Percentiles rank a stretch among this genome's conserved stretches.
Conservation (phyloP, 2,329 filamentous ascomycete genomes). For the Aspergillus niger region DNA sequence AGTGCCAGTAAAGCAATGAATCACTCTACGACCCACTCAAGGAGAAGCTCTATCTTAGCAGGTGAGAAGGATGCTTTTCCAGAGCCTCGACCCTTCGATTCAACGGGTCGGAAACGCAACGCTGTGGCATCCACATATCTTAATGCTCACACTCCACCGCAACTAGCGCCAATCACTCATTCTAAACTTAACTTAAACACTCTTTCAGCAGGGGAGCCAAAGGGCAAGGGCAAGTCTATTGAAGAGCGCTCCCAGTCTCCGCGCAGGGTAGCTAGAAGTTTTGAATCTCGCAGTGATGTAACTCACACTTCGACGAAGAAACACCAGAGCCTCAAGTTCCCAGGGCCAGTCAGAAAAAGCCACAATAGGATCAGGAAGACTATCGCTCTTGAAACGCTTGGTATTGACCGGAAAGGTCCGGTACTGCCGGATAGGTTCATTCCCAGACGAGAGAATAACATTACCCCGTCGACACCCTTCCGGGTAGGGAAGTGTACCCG, state of each 20-base stretch:
- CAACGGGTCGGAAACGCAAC: slow-evolving; percentile 1
- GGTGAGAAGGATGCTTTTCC: neutral
- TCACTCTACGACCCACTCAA: slow-evolving; percentile 26
- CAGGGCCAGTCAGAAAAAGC: slow-evolving; percentile 14
- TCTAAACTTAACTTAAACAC: slow-evolving; percentile 7
- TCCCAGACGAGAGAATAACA: slow-evolving; percentile 47
- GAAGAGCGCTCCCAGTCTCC: neutral
- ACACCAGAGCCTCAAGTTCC: neutral
- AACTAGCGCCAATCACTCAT: slow-evolving; percentile 9
- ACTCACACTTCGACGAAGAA: neutral
- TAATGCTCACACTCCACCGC: slow-evolving; percentile 11
- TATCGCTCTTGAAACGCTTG: slow-evolving; percentile 13
- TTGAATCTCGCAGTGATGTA: neutral
- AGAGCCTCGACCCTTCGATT: neutral
- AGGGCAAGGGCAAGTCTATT: neutral
- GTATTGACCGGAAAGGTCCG: slow-evolving; percentile 22
- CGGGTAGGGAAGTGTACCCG: slow-evolving; percentile 53
- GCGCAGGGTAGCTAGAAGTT: neutral
- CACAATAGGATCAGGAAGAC: slow-evolving; percentile 20
- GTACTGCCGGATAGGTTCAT: slow-evolving; percentile 62
- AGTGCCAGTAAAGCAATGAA: neutral
- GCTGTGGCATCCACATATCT: neutral
- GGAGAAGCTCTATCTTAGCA: neutral
- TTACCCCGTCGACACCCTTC: slow-evolving; percentile 52
- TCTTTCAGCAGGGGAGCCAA: neutral